These are phyloP conservation scores for Backusella circina DNA, from an alignment of 192 early-diverging fungal species.

Conservation along the genomic window DNA sequence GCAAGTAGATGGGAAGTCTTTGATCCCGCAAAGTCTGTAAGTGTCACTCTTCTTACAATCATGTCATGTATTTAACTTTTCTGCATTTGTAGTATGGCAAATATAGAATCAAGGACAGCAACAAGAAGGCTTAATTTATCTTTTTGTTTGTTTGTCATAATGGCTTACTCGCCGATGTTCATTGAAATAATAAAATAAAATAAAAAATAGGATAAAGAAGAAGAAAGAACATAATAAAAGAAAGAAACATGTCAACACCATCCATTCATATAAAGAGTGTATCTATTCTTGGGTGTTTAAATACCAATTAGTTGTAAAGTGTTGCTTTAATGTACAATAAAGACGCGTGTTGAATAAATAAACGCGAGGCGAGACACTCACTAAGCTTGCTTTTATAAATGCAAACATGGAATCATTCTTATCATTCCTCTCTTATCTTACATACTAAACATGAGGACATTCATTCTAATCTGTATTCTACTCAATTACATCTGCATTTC, in stretches of 20 bases:
- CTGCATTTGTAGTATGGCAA: constrained; percentile 43
- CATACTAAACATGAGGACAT: background rate
- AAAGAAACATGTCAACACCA: too few species aligned
- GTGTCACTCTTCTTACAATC: background rate
- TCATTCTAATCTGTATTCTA: background rate
- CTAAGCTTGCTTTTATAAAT: background rate
- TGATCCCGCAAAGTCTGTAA: constrained; percentile 72
- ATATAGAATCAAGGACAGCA: constrained; percentile 43
- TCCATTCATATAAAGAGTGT: background rate
- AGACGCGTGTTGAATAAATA: background rate
- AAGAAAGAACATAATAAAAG: too few species aligned
- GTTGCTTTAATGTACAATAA: too few species aligned
- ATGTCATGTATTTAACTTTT: background rate
- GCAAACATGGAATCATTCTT: background rate
- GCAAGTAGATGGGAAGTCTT: constrained; percentile 91
- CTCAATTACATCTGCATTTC: background rate
- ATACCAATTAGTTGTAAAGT: too few species aligned
- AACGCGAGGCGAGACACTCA: background rate
- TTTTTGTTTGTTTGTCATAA: background rate
- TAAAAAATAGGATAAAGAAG: background rate
- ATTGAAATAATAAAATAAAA: background rate
- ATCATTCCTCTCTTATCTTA: background rate
- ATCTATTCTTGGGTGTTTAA: background rate
- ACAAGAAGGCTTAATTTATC: background rate
- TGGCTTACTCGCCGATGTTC: background rate